Evolutionary conservation across 2,329 filamentous ascomycete species (phyloP).

Genomic region (Penicillium psychrosexuale): DNA sequence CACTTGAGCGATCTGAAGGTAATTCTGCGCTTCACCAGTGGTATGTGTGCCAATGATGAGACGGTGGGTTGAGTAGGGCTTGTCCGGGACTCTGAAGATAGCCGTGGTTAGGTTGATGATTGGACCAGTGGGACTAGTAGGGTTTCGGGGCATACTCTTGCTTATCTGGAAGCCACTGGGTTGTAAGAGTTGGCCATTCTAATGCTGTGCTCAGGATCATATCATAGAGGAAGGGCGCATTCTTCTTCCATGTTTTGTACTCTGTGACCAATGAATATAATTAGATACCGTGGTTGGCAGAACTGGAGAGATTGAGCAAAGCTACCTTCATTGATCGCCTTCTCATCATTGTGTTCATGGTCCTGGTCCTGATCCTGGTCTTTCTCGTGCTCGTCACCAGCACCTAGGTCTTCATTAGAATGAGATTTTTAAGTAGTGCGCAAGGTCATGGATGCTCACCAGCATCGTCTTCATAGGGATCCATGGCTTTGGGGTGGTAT

Average conservation of each 20-base stretch:
- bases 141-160: constrained; percentile 58
- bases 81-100: constrained; percentile 64
- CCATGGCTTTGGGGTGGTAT: constrained; percentile 24
- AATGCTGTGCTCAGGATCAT: constrained; percentile 93
- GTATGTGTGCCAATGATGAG: constrained; percentile 94
- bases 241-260: constrained; percentile 99
- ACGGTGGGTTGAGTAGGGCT: constrained; percentile 82
- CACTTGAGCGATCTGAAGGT: constrained; percentile 90
- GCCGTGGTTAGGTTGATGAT: neutral
- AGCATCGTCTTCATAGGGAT: constrained; percentile 37
- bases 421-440: constrained; percentile 13
- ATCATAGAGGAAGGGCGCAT: constrained; percentile 96
- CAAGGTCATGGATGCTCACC: constrained; percentile 13
- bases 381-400: constrained; percentile 38
- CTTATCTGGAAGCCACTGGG: constrained; percentile 96
- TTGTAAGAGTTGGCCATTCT: constrained; percentile 95
- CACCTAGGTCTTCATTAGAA: constrained; percentile 21
- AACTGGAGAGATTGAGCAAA: neutral
- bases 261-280: constrained; percentile 52
- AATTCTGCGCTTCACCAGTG: constrained; percentile 78
- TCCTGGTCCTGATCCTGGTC: constrained; percentile 50
- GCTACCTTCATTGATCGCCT: constrained; percentile 89
- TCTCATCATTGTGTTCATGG: constrained; percentile 74
- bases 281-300: constrained; percentile 1
- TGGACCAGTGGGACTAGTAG: neutral